These are phyloP conservation scores for Micractinium conductrix DNA, from an alignment of 139 green algal species.

Conservation along the genomic window DNA sequence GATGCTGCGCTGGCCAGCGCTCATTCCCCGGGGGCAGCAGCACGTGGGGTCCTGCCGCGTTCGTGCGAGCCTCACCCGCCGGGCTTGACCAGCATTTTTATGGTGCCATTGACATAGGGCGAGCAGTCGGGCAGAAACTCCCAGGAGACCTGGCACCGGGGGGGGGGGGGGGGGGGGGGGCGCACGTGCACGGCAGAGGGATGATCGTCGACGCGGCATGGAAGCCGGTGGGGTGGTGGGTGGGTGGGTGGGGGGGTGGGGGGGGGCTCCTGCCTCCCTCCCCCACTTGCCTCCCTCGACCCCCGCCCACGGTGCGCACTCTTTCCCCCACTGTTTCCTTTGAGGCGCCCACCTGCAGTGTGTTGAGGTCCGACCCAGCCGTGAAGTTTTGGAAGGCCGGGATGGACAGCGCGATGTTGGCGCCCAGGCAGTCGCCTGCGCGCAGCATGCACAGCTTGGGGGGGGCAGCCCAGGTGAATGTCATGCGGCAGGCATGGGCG, in stretches of 20 bases:
- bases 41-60: no score
- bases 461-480: background rate
- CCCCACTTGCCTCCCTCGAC: no score
- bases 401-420: slow-evolving; percentile 15
- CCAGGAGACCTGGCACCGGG: slow-evolving; percentile 8
- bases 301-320: no score
- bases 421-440: slow-evolving; percentile 39
- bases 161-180: background rate
- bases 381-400: slow-evolving; percentile 41
- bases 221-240: background rate
- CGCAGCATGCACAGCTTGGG: no score
- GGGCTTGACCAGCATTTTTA: slow-evolving; percentile 53
- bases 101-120: slow-evolving; percentile 36
- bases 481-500: background rate
- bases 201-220: no score
- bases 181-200: background rate
- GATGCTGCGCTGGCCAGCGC: no score
- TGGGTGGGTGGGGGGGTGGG: background rate
- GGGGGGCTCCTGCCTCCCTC: no score
- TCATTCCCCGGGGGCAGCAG: no score
- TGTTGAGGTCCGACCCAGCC: slow-evolving; percentile 21
- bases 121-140: slow-evolving; percentile 40
- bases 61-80: slow-evolving; percentile 10
- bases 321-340: background rate
- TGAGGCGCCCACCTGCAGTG: background rate